phyloP scores from a whole-genome alignment of 139 green algal genomes.

The Penium margaritaceum region DNA sequence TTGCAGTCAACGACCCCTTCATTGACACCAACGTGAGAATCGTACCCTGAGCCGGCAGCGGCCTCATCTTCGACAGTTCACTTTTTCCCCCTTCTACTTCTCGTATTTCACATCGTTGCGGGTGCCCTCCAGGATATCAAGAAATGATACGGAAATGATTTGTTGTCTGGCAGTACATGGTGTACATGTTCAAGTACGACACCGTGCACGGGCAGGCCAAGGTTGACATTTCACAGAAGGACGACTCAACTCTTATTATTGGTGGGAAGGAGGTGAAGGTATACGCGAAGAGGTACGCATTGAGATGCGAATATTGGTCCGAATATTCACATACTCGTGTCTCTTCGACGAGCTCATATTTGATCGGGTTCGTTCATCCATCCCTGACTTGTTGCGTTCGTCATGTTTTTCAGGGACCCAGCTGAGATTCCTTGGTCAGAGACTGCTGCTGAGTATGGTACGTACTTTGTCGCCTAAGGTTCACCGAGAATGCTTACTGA shows the following conservation, averaged over 20 bases:
- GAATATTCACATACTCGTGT: no score
- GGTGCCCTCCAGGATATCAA: no score
- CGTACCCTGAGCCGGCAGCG: not conserved
- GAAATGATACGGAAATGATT: no score
- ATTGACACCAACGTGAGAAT: conserved; percentile 31
- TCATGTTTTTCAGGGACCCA: conserved; percentile 67
- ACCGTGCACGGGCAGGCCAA: conserved; percentile 28
- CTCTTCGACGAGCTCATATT: no score
- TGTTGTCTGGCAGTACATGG: conserved; percentile 36
- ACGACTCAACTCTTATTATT: conserved; percentile 35
- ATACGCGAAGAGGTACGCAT: not conserved
- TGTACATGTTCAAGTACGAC: conserved; percentile 52
- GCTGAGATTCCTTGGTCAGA: conserved; percentile 78
- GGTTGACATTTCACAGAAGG: conserved; percentile 24
- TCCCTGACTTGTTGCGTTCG: no score
- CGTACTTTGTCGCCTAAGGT: no score
- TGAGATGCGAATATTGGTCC: no score
- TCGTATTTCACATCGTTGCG: no score
- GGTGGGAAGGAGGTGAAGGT: conserved; percentile 17
- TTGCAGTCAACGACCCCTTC: conserved; percentile 42
- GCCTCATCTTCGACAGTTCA: no score
- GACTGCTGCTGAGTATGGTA: conserved; percentile 69
- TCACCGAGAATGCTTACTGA: no score
- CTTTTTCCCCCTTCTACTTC: no score
- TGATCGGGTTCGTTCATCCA: conserved; percentile 66